Base-by-base conservation (phyloP, 768 basidiomycete species). In the Macrolepiota albuminosa region DNA sequence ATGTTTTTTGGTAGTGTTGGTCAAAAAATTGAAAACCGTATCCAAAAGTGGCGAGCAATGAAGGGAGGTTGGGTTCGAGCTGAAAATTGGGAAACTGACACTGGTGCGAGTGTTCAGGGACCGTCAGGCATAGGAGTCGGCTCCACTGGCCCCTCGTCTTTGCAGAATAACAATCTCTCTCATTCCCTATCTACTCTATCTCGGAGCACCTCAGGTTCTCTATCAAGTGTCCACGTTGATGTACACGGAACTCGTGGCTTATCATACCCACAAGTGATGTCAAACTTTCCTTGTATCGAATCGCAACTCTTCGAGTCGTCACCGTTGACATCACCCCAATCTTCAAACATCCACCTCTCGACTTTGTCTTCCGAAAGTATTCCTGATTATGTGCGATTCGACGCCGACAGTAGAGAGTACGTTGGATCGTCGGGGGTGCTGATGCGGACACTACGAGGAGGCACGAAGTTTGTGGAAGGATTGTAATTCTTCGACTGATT, bases 11-110 rank as follows among this genome's bases (percentile, higher is more conserved):
- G 53, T 37, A 57, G 37, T 13, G 39, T 8, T 16, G 18, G 49
- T 42, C 45, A 21, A 18, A 18, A 18, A 51, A 40, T 45, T 39
- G 57, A 46, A 4, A 51, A 58, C 37, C 61, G 61, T 29, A 60
- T 47, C 24, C 59, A 59, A 47, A 54, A 61, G 63, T 69, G 66
- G 66, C 13, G 59, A 66, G 58, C 64, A 67, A 61, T 69, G 42
- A 14, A 67, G 50, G 71, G 73, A 49, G 82, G 83, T 33, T 85
- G 84, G 84, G 72, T 83, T 26, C 76, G 76, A 61, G 77, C 83
- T 43, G 82, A 82, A 58, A 80, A 80, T 60, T 84, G 80, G 78
- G 78, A 77, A 39, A 61, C 64, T 47, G 73, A 71, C 37, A 52
- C 60, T 14, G 56, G 16, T 14, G 68, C 69, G 13, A 52, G 43